Evolutionary conservation across 1,139 yeast species (phyloP).

Genomic region (Candida mesenterica): DNA sequence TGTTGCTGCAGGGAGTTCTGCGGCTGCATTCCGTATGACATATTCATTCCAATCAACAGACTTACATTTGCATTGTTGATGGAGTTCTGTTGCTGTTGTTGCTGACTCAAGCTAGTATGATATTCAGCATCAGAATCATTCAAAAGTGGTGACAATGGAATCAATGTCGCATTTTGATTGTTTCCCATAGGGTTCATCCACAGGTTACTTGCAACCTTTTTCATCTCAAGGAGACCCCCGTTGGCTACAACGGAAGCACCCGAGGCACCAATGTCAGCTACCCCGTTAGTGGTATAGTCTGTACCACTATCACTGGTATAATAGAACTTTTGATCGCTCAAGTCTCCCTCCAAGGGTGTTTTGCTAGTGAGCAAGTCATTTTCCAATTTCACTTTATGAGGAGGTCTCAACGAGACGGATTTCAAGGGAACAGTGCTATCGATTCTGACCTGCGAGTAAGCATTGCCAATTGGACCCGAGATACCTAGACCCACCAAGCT

Average conservation of each 20-base stretch:
- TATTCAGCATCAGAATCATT: conserved; percentile 32
- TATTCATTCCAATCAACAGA: conserved; percentile 1
- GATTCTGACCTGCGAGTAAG: not conserved
- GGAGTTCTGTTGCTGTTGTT: not conserved
- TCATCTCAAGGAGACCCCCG: conserved; percentile 1
- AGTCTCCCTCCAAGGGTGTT: not conserved
- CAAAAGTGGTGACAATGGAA: conserved; percentile 38
- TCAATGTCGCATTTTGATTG: conserved; percentile 17
- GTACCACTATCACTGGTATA: not conserved
- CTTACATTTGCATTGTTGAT: not conserved
- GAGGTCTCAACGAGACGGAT: not conserved
- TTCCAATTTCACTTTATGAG: not conserved
- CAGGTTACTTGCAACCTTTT: conserved; percentile 9
- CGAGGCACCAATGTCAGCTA: not conserved
- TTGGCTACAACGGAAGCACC: not conserved
- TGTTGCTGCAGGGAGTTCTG: not conserved
- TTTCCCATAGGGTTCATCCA: conserved; percentile 17
- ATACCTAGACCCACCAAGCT: not conserved
- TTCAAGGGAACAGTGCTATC: not conserved
- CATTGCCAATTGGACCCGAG: not conserved
- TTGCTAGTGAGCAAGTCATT: not conserved
- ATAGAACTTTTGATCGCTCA: not conserved
- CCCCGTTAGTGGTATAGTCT: conserved; percentile 1
- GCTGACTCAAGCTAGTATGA: not conserved
- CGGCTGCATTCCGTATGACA: not conserved